Conservation (phyloP, 345 rosid genomes). For the Firmiana major region DNA sequence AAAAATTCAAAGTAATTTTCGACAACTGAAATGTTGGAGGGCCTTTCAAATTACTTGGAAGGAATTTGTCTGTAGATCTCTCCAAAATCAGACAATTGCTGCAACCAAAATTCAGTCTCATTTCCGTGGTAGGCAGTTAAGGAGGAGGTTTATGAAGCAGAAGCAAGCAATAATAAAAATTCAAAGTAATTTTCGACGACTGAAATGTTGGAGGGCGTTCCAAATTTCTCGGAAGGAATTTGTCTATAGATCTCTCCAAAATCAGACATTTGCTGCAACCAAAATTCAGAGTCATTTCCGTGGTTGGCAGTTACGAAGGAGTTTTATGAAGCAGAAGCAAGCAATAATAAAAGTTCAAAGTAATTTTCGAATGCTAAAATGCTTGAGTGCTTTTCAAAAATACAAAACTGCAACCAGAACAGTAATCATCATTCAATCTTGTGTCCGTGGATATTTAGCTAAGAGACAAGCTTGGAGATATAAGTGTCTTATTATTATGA, state of each 20-base stretch:
- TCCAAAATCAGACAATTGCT: conserved; percentile 28
- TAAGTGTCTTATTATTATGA: conserved; percentile 30
- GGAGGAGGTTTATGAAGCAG: not conserved
- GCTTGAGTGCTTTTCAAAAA: conserved; percentile 27
- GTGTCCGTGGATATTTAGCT: conserved; percentile 56
- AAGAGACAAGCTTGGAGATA: conserved; percentile 28
- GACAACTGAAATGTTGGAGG: conserved; percentile 31
- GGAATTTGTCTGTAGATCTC: conserved; percentile 18
- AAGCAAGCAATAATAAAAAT: no score
- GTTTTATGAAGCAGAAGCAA: conserved; percentile 33
- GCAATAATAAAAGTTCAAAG: conserved; percentile 43
- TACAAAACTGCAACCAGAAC: conserved; percentile 36
- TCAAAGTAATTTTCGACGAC: no score
- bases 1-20: conserved; percentile 40
- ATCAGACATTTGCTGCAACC: no score
- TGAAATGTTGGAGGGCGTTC: no score
- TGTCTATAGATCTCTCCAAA: no score
- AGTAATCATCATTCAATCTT: conserved; percentile 58
- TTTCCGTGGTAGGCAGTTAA: conserved; percentile 42
- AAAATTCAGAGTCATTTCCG: no score
- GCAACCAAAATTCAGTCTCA: conserved; percentile 50
- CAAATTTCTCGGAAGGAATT: no score
- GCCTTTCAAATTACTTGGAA: conserved; percentile 15
- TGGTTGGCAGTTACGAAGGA: conserved; percentile 7
- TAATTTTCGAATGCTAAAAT: conserved; percentile 27